Evolutionary conservation across 1,139 yeast genomes (phyloP).

Genomic region (Lodderomyces metapsilosis): DNA sequence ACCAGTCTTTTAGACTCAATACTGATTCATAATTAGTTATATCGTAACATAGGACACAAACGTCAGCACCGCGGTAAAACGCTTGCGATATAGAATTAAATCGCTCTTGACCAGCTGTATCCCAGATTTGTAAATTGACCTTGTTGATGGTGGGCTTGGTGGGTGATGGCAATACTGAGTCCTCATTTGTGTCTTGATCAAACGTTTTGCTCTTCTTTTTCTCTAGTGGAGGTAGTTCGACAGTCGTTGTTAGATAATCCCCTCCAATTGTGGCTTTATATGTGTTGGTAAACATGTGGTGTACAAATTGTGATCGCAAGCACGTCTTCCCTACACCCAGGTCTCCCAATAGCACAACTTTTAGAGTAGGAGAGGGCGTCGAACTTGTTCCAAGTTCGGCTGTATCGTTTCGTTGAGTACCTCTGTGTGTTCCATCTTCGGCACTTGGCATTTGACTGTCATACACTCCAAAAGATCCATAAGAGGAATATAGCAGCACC

Average conservation of each 20-base stretch:
- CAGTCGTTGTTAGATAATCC: constrained; percentile 52
- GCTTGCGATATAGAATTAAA: constrained; percentile 60
- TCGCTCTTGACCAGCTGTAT: constrained; percentile 67
- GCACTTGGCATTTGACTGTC: background rate
- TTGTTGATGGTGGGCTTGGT: constrained; percentile 6
- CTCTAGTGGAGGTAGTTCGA: constrained; percentile 17
- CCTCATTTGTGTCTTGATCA: background rate
- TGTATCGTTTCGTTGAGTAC: background rate
- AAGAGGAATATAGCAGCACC: too few relatives aligned
- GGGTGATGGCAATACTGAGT: background rate
- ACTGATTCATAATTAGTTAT: constrained; percentile 56
- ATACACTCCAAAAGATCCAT: background rate
- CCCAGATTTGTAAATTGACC: constrained; percentile 59
- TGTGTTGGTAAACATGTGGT: constrained; percentile 56
- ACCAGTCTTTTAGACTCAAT: constrained; percentile 51
- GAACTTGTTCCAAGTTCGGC: background rate
- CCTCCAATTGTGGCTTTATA: constrained; percentile 65
- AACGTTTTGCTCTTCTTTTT: background rate
- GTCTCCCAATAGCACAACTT: constrained; percentile 59
- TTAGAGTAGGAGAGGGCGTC: constrained; percentile 24
- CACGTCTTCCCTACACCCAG: constrained; percentile 66
- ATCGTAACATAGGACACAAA: constrained; percentile 57
- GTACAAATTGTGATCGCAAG: constrained; percentile 56
- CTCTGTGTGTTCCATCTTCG: background rate
- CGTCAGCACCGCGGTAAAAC: constrained; percentile 61